Conservation (phyloP, 352 stramenopile species). For the Phytophthora sojae region DNA sequence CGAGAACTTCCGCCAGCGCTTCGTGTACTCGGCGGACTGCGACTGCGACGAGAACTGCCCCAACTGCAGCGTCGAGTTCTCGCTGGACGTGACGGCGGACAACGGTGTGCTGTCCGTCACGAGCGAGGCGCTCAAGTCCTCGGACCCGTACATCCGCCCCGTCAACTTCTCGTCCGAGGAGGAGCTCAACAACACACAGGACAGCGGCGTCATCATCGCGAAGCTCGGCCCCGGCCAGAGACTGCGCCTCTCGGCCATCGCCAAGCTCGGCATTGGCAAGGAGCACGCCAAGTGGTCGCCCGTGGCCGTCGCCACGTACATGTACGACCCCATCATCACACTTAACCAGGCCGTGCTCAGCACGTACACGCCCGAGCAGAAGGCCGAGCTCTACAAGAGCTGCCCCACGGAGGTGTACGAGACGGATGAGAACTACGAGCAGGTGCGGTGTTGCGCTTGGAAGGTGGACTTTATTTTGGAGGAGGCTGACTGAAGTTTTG, state of each 20-base stretch:
- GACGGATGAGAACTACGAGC: constrained; percentile 92
- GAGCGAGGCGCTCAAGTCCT: constrained; percentile 81
- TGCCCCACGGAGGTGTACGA: constrained; percentile 96
- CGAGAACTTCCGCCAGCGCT: constrained; percentile 92
- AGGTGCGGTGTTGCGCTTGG: constrained; percentile 37
- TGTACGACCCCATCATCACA: constrained; percentile 92
- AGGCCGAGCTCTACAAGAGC: constrained; percentile 95
- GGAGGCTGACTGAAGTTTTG: constrained; percentile 6
- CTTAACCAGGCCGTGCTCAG: constrained; percentile 93
- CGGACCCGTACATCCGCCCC: constrained; percentile 86
- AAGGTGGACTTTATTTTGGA: background rate
- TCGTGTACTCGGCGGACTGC: constrained; percentile 90
- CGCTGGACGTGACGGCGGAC: constrained; percentile 93
- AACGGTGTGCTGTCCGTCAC: constrained; percentile 77
- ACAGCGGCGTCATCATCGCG: constrained; percentile 96
- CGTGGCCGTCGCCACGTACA: constrained; percentile 95
- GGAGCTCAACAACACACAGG: constrained; percentile 94
- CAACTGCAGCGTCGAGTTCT: constrained; percentile 97
- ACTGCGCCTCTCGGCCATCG: constrained; percentile 95
- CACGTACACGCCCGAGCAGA: constrained; percentile 95
- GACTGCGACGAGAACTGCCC: constrained; percentile 97
- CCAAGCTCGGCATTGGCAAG: constrained; percentile 95
- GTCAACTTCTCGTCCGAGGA: constrained; percentile 90
- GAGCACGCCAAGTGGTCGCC: constrained; percentile 98
- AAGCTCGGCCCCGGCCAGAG: constrained; percentile 96